Percentiles rank a stretch among this genome's conserved stretches.
These are phyloP conservation scores for Medicago arabica DNA, from an alignment of 306 rosid species.

Conservation along the genomic window DNA sequence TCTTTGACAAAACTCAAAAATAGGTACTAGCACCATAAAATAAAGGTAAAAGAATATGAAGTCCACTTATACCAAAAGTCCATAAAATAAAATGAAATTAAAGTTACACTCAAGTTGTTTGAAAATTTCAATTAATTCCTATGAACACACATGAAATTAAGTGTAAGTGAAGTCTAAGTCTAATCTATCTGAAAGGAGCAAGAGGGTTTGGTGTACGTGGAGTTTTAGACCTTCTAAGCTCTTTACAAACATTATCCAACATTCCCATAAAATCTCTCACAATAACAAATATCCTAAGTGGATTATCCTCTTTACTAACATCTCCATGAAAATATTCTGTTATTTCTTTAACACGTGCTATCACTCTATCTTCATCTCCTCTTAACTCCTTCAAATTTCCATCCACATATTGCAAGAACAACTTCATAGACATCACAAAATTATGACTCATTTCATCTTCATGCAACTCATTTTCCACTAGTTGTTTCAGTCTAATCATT, in stretches of 20 bases:
- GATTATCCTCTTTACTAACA: conserved; percentile 90
- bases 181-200: conserved; percentile 72
- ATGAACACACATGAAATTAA: conserved; percentile 36
- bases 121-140: conserved; percentile 28
- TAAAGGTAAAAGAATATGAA: background rate
- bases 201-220: conserved; percentile 72
- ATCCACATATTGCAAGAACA: conserved; percentile 62
- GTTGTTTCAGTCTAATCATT: conserved; percentile 47
- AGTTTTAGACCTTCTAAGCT: conserved; percentile 67
- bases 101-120: conserved; percentile 46
- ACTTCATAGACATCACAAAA: conserved; percentile 56
- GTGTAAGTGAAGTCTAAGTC: background rate
- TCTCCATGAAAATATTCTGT: conserved; percentile 91
- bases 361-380: conserved; percentile 73
- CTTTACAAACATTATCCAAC: conserved; percentile 92
- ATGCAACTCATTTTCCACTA: conserved; percentile 53
- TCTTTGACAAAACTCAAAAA: too few species aligned
- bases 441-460: conserved; percentile 49
- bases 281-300: conserved; percentile 84
- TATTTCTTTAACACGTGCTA: conserved; percentile 74
- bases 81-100: conserved; percentile 30
- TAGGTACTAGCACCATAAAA: background rate
- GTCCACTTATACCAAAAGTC: conserved; percentile 41
- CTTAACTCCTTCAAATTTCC: conserved; percentile 58
- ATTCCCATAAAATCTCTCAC: conserved; percentile 92